phyloP scores from a whole-genome alignment of 192 early-diverging fungal genomes.

The Ramicandelaber brevisporus region DNA sequence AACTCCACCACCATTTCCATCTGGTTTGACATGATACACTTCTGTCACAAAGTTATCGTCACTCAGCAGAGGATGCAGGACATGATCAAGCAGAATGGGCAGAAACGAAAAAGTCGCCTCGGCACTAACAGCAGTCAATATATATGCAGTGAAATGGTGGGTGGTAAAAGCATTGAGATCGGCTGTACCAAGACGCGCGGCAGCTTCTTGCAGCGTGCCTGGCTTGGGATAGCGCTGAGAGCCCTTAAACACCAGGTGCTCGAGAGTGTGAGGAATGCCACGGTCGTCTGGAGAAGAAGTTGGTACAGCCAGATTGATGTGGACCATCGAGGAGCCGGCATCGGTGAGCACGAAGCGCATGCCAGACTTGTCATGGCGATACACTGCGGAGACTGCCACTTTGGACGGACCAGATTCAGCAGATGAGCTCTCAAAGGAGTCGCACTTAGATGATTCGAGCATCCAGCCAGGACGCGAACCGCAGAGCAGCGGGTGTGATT shows the following conservation, averaged over 20 bases:
- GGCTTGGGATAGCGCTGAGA: slow-evolving; percentile 32
- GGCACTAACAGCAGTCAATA: slow-evolving; percentile 27
- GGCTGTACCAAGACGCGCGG: slow-evolving; percentile 38
- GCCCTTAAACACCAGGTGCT: slow-evolving; percentile 62
- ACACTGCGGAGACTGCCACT: no score
- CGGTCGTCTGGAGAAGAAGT: slow-evolving; percentile 32
- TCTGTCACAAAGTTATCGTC: slow-evolving; percentile 53
- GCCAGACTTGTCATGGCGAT: slow-evolving; percentile 14
- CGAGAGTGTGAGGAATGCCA: slow-evolving; percentile 66
- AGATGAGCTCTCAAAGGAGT: no score
- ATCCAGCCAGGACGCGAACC: no score
- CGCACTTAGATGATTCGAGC: no score
- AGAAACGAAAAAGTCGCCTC: slow-evolving; percentile 45
- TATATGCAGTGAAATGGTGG: slow-evolving; percentile 39
- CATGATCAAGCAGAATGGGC: slow-evolving; percentile 58
- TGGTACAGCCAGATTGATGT: slow-evolving; percentile 46
- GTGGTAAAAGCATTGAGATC: slow-evolving; percentile 49
- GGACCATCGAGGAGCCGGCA: slow-evolving; percentile 34
- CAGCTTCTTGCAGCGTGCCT: slow-evolving; percentile 50
- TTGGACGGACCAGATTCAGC: no score
- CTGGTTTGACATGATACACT: slow-evolving; percentile 50
- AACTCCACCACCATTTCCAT: slow-evolving; percentile 49
- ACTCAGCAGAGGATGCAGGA: slow-evolving; percentile 41
- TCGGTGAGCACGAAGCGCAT: slow-evolving; percentile 33
- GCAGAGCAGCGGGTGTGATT: no score